Percentiles rank a stretch among this genome's conserved stretches.
phyloP scores from a whole-genome alignment of 441 rosid genomes.

The Populus hybrid region DNA sequence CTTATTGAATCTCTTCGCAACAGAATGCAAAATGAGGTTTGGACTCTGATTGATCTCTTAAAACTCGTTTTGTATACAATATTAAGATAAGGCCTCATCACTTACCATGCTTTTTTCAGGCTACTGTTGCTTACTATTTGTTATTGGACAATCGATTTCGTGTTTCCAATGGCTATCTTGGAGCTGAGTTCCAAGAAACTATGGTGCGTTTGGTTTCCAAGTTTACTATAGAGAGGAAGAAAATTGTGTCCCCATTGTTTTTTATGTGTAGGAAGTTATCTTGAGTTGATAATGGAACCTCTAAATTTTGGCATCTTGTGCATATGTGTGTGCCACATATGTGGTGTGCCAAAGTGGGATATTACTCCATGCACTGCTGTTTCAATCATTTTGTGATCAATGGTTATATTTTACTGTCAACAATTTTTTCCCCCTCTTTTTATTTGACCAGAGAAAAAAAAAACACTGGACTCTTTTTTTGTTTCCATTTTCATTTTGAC shows the following conservation, averaged over 20 bases:
- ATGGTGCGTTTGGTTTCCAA: conserved; percentile 40
- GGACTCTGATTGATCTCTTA: conserved; percentile 8
- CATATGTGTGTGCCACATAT: neutral
- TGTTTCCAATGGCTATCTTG: conserved; percentile 93
- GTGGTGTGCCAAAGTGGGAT: neutral
- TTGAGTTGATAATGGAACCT: conserved; percentile 5
- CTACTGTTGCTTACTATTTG: conserved; percentile 88
- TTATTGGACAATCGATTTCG: conserved; percentile 89
- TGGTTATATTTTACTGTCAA: neutral
- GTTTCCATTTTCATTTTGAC: neutral
- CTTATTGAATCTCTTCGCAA: conserved; percentile 79
- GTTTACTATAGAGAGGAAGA: neutral
- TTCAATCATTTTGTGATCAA: neutral
- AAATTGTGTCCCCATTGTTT: neutral
- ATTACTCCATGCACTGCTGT: neutral
- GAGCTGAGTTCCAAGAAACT: conserved; percentile 94
- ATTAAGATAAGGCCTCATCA: conserved; percentile 50
- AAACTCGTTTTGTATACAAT: conserved; percentile 11
- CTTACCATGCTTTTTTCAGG: conserved; percentile 48
- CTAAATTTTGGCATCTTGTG: neutral
- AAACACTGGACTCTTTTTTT: neutral
- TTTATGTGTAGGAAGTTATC: neutral
- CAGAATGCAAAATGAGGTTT: conserved; percentile 83
- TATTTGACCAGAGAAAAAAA: neutral
- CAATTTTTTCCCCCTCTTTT: neutral